These are phyloP conservation scores for Aspergillus fumigatiaffinis DNA, from an alignment of 2,329 filamentous ascomycete species.

Conservation along the genomic window DNA sequence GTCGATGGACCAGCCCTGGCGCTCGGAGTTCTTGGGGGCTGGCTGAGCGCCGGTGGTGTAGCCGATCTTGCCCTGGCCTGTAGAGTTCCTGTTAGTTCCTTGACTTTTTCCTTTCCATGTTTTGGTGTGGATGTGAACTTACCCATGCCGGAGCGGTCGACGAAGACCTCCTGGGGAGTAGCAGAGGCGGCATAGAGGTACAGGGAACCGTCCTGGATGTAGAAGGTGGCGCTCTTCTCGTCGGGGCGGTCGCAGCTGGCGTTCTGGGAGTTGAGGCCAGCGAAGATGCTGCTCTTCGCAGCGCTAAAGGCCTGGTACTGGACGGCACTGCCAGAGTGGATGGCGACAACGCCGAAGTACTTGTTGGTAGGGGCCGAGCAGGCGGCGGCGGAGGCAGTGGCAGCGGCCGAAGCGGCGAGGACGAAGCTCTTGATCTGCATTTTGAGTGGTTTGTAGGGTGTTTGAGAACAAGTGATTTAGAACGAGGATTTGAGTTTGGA, in stretches of 20 bases:
- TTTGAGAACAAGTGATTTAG: not conserved
- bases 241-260: constrained; percentile 44
- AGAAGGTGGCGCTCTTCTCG: constrained; percentile 49
- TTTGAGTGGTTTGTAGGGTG: constrained; percentile 6
- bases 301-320: constrained; percentile 49
- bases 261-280: constrained; percentile 44
- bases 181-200: constrained; percentile 47
- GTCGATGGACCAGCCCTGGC: constrained; percentile 47
- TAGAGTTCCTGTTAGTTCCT: constrained; percentile 5
- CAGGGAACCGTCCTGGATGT: constrained; percentile 45
- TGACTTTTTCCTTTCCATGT: not conserved
- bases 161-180: constrained; percentile 49
- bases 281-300: constrained; percentile 40
- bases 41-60: constrained; percentile 48
- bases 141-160: constrained; percentile 59
- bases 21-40: constrained; percentile 43
- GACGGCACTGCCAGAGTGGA: constrained; percentile 48
- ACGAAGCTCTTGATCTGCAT: constrained; percentile 29
- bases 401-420: constrained; percentile 29
- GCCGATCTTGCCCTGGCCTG: constrained; percentile 51
- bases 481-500: not conserved
- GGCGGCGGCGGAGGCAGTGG: constrained; percentile 23
- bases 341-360: constrained; percentile 48
- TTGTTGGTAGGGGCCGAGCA: no score
- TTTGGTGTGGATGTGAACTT: constrained; percentile 21